Conservation (phyloP, 2,329 filamentous ascomycete genomes). For the Mollisiaceae sp. region DNA sequence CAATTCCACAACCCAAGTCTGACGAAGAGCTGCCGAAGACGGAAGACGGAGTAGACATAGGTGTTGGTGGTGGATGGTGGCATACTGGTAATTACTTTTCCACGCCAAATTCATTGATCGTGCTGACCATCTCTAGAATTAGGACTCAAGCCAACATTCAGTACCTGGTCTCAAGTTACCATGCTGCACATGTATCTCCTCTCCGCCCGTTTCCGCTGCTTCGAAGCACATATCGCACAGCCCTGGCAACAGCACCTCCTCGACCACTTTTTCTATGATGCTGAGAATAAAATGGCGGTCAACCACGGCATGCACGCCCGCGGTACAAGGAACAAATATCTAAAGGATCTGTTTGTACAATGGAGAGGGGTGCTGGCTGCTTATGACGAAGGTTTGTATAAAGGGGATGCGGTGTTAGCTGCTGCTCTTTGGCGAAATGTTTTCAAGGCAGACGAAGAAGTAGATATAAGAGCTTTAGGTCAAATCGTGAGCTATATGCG, state of each 20-base stretch:
- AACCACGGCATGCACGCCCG: conserved; percentile 72
- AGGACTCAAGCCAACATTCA: conserved; percentile 83
- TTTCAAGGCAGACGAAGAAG: conserved; percentile 73
- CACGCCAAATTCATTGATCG: neutral
- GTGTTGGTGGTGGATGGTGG: conserved; percentile 78
- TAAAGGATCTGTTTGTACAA: conserved; percentile 90
- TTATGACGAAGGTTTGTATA: conserved; percentile 81
- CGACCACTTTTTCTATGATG: conserved; percentile 93
- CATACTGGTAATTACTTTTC: conserved; percentile 68
- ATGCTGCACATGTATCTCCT: conserved; percentile 96
- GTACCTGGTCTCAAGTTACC: conserved; percentile 93
- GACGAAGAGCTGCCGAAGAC: conserved; percentile 73
- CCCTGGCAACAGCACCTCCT: conserved; percentile 89
- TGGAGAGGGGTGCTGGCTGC: conserved; percentile 88
- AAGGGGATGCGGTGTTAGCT: conserved; percentile 77
- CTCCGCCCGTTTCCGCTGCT: conserved; percentile 79
- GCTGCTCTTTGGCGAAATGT: conserved; percentile 92
- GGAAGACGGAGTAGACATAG: conserved; percentile 81
- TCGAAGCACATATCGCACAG: conserved; percentile 66
- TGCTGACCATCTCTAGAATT: conserved; percentile 60
- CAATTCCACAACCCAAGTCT: conserved; percentile 33
- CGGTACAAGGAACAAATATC: conserved; percentile 65
- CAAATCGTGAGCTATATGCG: conserved; percentile 68
- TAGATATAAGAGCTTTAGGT: conserved; percentile 65
- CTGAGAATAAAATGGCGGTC: conserved; percentile 82